These are phyloP conservation scores for Prunella vulgaris DNA, from an alignment of 257 asterid genomes.

Conservation along the genomic window DNA sequence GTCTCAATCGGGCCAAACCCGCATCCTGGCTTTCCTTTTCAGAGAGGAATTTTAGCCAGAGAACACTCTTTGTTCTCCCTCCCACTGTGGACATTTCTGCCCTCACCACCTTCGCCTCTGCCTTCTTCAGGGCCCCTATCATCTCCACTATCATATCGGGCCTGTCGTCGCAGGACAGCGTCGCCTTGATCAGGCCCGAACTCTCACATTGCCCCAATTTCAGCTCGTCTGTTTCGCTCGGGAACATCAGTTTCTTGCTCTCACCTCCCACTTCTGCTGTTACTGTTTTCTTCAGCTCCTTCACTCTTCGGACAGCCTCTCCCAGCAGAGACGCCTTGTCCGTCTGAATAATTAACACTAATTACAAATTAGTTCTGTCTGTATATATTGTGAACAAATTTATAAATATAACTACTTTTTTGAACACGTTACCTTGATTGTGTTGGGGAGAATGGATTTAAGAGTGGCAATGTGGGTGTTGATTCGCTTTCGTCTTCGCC, in stretches of 20 bases:
- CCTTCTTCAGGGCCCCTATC: constrained; percentile 54
- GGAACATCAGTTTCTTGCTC: constrained; percentile 24
- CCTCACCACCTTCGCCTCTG: constrained; percentile 50
- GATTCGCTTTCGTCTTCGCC: constrained; percentile 77
- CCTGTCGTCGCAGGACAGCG: constrained; percentile 77
- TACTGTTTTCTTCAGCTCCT: constrained; percentile 57
- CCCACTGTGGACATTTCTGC: constrained; percentile 88
- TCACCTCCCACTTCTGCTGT: constrained; percentile 31
- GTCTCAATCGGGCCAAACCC: constrained; percentile 43
- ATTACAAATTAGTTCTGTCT: too few species aligned
- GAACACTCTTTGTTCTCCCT: constrained; percentile 56
- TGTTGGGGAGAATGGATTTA: constrained; percentile 70
- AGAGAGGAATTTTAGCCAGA: constrained; percentile 42
- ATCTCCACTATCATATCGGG: constrained; percentile 59
- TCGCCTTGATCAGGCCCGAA: constrained; percentile 45
- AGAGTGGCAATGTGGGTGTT: constrained; percentile 90
- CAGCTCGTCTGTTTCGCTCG: constrained; percentile 69
- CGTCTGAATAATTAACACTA: too few species aligned
- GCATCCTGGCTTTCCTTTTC: constrained; percentile 38
- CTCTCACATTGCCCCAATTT: constrained; percentile 34
- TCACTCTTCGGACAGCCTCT: constrained; percentile 73
- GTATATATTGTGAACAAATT: too few species aligned
- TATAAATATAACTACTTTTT: too few species aligned
- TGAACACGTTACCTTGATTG: constrained; percentile 80
- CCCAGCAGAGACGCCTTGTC: constrained; percentile 91